Evolutionary conservation across 345 rosid species (phyloP), one percentile per base, ranked within the genome.

Genomic region (Camelina sativa): DNA sequence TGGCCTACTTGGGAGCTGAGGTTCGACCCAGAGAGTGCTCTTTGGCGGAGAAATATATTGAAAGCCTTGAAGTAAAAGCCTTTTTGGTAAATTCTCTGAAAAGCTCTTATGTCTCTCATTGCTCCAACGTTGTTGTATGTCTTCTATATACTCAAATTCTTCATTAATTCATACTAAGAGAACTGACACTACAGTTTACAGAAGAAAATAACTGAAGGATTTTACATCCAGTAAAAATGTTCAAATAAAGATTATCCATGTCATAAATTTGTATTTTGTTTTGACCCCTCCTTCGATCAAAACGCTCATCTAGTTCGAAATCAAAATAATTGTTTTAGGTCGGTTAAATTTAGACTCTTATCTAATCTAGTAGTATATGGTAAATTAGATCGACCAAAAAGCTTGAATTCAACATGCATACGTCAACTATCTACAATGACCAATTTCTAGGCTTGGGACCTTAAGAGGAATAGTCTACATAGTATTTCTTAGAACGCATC

Each of bases 1-100:
- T 95, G 97, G 99, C 96, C 97, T 16, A 89, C 96, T 11, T 92
- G 97, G 97, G 93, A 89, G 81, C 79, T 90, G 74, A 85, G 87
- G 71, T 95, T 92, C 65, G 91, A 95, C 65, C 91, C 97, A 5
- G 84, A 79, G 59, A 79, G 83, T 22, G 89, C 92, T 67, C 78
- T 84, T 60, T 95, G 99, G 99, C 85, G 81, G 17, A 85, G 96
- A 68, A 30, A 78, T 28, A 77, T 74, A 7, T 85, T 94, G 82
- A 89, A 85, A 76, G 80, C 90, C 34, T 80, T 89, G 25, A 75
- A 84, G 13, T 77, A 58, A 62, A 57, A 63, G 30, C 57, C 62
- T 38, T 37, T 25, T 19, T 60, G 71, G 76, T 65, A 8, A 11
- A 54, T 52, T 71, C 62, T 65, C 13, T 55, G 32, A 23, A 57